Base-by-base conservation (phyloP, 257 asterid species). In the Primulina tabacum region DNA sequence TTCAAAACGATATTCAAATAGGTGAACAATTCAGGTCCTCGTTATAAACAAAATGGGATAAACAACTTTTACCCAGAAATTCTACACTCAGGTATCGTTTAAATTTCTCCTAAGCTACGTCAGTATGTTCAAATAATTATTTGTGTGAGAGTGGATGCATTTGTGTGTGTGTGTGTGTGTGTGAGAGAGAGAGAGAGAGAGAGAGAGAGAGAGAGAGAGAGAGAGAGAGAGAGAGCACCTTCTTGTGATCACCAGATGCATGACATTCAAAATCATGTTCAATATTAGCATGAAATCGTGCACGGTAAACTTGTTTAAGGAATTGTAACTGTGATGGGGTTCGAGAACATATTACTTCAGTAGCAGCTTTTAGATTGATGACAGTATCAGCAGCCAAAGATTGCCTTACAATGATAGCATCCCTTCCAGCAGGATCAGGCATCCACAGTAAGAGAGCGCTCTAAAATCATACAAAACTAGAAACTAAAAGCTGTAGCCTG, bases 331-430 rank as follows among this genome's bases (percentile, higher is more conserved):
- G 99, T 14, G 97, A 38, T 29, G 97, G 75, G 28, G 96, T 89
- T 59, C 98, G 88, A 3, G 99, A 94, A 72, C 97, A 94, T 76
- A 94, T 83, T 2, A 94, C 92, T 88, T 94, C 98, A 40, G 99
- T 91, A 20, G 90, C 96, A 71, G 86, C 90, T 82, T 71, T 84
- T 28, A 89, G 84, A 84, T 85, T 72, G 40, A 81, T 71, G 18
- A 33, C 16, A 2, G 76, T 80, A 57, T 81, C 26, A 24, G 26
- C 82, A 58, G 61, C 35, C 81, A 91, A 80, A 65, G 93, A 87
- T 69, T 77, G 64, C 76, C 89, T 81, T 5, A 94, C 79, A 43
- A 88, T 75, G 16, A 81, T 80, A 59, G 98, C 98, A 75, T 94
- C 99, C 43, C 97, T 85, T 55, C 69, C 65, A 37, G 92, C 94